Evolutionary conservation across 805 yeast species (phyloP).

Genomic region (Metschnikowia lachancei): DNA sequence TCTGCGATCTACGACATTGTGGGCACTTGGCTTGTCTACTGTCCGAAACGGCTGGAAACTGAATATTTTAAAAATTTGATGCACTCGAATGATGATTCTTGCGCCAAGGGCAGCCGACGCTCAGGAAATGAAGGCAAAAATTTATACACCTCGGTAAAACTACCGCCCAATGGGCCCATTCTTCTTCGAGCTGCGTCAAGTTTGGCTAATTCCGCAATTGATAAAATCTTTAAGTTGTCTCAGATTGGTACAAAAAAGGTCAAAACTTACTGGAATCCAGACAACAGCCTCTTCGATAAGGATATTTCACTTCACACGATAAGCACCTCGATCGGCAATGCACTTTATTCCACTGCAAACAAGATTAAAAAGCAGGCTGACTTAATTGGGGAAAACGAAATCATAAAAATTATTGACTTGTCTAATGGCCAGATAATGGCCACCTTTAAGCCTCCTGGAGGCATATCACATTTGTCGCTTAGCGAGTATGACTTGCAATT

Average conservation of each 20-base stretch:
- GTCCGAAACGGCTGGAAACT: conserved; percentile 39
- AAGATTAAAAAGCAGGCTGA: conserved; percentile 21
- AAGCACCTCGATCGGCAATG: conserved; percentile 32
- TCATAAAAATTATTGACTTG: conserved; percentile 49
- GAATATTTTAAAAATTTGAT: conserved; percentile 27
- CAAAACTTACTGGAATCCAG: conserved; percentile 33
- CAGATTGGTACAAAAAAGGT: conserved; percentile 48
- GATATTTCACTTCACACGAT: conserved; percentile 30
- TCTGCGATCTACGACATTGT: conserved; percentile 48
- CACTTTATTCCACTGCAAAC: conserved; percentile 35
- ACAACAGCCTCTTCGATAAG: conserved; percentile 18
- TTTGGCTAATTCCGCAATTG: conserved; percentile 53
- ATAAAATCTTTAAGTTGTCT: conserved; percentile 46
- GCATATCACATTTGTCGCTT: conserved; percentile 56
- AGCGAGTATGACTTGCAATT: conserved; percentile 61
- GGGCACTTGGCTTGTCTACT: conserved; percentile 49
- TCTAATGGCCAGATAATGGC: conserved; percentile 36
- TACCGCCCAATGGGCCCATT: conserved; percentile 44
- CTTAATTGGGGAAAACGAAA: conserved; percentile 27
- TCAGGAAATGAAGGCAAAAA: conserved; percentile 4
- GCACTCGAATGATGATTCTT: conserved; percentile 17
- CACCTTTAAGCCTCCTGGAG: conserved; percentile 57
- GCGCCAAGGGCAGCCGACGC: neutral
- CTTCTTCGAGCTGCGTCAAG: conserved; percentile 47
- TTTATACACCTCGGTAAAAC: conserved; percentile 43